Evolutionary conservation across 2,329 filamentous ascomycete genomes (phyloP).

Genomic region (Trichoderma sp.): DNA sequence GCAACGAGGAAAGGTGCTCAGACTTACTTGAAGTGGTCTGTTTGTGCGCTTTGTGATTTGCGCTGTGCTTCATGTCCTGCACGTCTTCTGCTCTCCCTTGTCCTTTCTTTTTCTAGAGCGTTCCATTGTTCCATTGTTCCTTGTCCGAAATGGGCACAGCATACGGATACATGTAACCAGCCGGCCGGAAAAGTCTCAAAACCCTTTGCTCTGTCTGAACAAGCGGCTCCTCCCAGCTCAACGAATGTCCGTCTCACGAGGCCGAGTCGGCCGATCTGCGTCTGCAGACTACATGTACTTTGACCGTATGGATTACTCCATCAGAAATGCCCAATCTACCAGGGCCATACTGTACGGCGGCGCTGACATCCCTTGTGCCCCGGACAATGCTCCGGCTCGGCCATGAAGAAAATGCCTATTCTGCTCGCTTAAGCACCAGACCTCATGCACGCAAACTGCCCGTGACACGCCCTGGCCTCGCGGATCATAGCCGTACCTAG

Average conservation of each 20-base stretch:
- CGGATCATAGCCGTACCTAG: conserved; percentile 16
- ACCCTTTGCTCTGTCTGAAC: neutral
- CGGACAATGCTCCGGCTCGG: neutral
- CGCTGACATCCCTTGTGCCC: neutral
- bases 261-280: neutral
- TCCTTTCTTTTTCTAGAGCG: neutral
- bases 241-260: neutral
- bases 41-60: neutral
- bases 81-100: neutral
- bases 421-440: neutral
- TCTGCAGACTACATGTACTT: neutral
- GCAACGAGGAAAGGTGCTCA: neutral
- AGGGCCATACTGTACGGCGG: neutral
- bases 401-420: neutral
- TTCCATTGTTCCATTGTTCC: neutral
- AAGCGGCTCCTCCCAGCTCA: neutral
- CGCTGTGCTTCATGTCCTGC: neutral
- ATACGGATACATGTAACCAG: neutral
- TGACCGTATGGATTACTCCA: neutral
- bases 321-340: neutral
- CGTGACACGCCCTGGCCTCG: conserved; percentile 14
- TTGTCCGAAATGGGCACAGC: neutral
- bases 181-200: neutral
- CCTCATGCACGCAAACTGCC: neutral
- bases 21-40: neutral